Evolutionary conservation across 2,329 filamentous ascomycete species (phyloP), one percentile per base, ranked within the genome.

Genomic region (Pseudopithomyces maydicus): DNA sequence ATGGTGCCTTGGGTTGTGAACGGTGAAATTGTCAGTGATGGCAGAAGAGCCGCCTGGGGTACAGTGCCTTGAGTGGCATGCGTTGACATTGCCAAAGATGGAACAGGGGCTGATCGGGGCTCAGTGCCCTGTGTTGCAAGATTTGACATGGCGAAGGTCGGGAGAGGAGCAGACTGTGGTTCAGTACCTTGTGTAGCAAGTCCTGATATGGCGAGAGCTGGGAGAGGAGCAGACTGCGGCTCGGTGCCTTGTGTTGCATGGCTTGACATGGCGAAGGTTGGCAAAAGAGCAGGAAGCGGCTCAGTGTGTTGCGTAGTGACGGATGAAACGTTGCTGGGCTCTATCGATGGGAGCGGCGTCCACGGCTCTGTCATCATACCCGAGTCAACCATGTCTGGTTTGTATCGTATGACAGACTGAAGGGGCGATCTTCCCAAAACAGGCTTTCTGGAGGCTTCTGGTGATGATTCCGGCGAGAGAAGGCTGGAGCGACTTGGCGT

Each of bases 331-430:
- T 33, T 43, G 38, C 26, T 51, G 23, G 48, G 19, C 20, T 42
- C 63, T 35, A 61, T 53, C 15, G 67, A 61, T 20, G 61, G 61
- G 50, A 75, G 71, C 26, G 78, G 78, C 56, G 79, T 74, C 82
- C 81, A 84, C 22, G 83, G 79, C 49, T 88, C 86, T 7, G 86
- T 88, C 85, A 88, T 88, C 61, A 83, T 82, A 42, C 80, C 80
- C 49, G 83, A 82, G 69, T 88, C 85, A 32, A 87, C 82, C 84
- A 87, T 87, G 23, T 70, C 59, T 6, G 78, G 61, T 56, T 55
- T 74, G 36, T 62, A 65, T 14, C 53, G 22, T 15, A 56, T 43
- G 38, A 60, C 56, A 3, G 62, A 60, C 35, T 68, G 64, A 15
- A 69, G 63, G 52, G 65, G 64, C 19, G 69, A 72, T 38, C 59